Conservation (phyloP, 495 filamentous ascomycete genomes). For the Tuber magnatum region DNA sequence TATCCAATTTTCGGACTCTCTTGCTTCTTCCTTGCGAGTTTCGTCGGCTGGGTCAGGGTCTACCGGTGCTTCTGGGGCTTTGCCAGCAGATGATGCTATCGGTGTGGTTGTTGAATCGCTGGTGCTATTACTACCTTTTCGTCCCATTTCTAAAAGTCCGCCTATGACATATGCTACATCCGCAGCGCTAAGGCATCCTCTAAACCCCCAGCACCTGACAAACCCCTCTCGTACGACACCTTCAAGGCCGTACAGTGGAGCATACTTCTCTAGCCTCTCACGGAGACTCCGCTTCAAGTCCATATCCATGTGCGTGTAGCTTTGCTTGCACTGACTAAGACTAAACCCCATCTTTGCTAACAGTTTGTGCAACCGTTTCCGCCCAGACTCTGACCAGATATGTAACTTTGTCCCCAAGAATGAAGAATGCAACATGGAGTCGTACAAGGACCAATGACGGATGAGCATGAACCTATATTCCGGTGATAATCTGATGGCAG, state of each 20-base stretch:
- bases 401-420: constrained; percentile 88
- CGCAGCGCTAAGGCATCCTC: constrained; percentile 80
- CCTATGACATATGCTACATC: constrained; percentile 87
- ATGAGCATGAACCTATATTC: constrained; percentile 92
- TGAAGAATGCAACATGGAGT: constrained; percentile 95
- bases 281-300: constrained; percentile 82
- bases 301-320: constrained; percentile 98
- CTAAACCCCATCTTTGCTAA: constrained; percentile 97
- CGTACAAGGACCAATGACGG: constrained; percentile 93
- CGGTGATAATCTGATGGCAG: constrained; percentile 81
- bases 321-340: constrained; percentile 85
- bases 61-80: constrained; percentile 38
- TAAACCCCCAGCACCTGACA: constrained; percentile 95
- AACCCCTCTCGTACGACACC: constrained; percentile 96
- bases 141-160: constrained; percentile 84
- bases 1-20: constrained; percentile 60
- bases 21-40: constrained; percentile 40
- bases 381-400: constrained; percentile 84
- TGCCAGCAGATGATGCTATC: constrained; percentile 38
- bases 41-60: constrained; percentile 46
- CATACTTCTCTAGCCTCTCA: constrained; percentile 79
- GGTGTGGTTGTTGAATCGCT: constrained; percentile 28
- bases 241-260: constrained; percentile 82
- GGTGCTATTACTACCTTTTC: constrained; percentile 42
- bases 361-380: constrained; percentile 88